Conservation (phyloP, 768 basidiomycete genomes). For the Filobasidium floriforme region DNA sequence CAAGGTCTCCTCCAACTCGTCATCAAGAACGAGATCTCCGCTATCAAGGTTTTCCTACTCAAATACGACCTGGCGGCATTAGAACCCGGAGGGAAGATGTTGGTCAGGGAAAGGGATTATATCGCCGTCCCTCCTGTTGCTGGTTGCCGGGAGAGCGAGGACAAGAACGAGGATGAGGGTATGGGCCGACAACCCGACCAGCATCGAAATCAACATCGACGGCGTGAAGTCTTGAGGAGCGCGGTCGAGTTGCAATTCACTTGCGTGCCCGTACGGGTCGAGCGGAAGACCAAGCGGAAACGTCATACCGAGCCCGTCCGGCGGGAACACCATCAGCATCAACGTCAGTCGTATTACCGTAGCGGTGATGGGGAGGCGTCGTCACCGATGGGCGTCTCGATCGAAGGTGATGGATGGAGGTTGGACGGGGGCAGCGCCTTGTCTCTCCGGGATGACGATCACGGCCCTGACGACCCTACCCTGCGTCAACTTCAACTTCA, state of each 20-base stretch:
- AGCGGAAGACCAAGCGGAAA: slow-evolving; percentile 8
- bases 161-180: background rate
- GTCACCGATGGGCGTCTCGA: background rate
- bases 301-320: background rate
- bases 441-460: background rate
- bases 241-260: slow-evolving; percentile 41
- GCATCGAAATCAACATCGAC: background rate
- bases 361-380: too few relatives aligned
- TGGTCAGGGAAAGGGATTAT: slow-evolving; percentile 37
- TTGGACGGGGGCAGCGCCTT: background rate
- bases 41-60: slow-evolving; percentile 40
- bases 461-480: background rate
- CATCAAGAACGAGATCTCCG: slow-evolving; percentile 29
- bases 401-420: background rate
- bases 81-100: slow-evolving; percentile 32
- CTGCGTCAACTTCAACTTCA: background rate
- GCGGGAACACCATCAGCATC: background rate
- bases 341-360: too few relatives aligned
- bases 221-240: slow-evolving; percentile 30
- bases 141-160: background rate
- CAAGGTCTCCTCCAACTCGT: slow-evolving; percentile 40
- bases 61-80: slow-evolving; percentile 37
- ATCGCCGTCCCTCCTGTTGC: slow-evolving; percentile 8
- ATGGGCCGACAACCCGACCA: background rate
- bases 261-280: slow-evolving; percentile 23